Percentiles rank a stretch among this genome's conserved stretches.
These are phyloP conservation scores for Neoboletus magnificus DNA, from an alignment of 768 basidiomycete genomes.

Conservation along the genomic window DNA sequence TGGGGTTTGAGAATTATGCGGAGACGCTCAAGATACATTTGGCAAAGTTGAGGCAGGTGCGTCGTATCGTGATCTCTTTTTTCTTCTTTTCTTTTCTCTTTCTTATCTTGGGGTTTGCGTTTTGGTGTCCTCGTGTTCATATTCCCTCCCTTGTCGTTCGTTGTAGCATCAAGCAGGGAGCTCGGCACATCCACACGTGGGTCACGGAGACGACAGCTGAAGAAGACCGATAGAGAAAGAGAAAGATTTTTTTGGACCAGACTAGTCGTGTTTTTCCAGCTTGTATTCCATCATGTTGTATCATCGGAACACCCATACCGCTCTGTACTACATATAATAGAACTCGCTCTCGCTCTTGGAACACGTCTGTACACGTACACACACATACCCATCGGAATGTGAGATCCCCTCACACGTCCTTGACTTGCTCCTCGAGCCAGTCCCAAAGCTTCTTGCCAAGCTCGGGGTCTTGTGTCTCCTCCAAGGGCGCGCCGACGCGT, in stretches of 20 bases:
- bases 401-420: slow-evolving; percentile 8
- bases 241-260: neutral
- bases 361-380: neutral
- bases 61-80: neutral
- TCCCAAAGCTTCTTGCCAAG: slow-evolving; percentile 40
- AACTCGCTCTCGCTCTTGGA: neutral
- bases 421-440: slow-evolving; percentile 47
- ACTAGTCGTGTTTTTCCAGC: neutral
- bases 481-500: slow-evolving; percentile 25
- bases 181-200: slow-evolving; percentile 24
- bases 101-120: neutral
- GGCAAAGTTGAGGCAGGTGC: slow-evolving; percentile 81
- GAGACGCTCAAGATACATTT: slow-evolving; percentile 91
- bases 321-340: slow-evolving; percentile 13
- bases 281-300: slow-evolving; percentile 16
- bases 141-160: neutral
- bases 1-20: slow-evolving; percentile 94
- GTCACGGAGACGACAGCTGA: slow-evolving; percentile 24
- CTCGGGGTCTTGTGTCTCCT: slow-evolving; percentile 32
- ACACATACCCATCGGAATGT: neutral
- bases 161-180: slow-evolving; percentile 28
- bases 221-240: neutral
- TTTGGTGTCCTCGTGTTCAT: neutral
- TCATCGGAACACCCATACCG: slow-evolving; percentile 7
- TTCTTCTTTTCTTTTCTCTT: too few species aligned